Evolutionary conservation across 2,329 filamentous ascomycete species (phyloP).

Genomic region (Colletotrichum sidae): DNA sequence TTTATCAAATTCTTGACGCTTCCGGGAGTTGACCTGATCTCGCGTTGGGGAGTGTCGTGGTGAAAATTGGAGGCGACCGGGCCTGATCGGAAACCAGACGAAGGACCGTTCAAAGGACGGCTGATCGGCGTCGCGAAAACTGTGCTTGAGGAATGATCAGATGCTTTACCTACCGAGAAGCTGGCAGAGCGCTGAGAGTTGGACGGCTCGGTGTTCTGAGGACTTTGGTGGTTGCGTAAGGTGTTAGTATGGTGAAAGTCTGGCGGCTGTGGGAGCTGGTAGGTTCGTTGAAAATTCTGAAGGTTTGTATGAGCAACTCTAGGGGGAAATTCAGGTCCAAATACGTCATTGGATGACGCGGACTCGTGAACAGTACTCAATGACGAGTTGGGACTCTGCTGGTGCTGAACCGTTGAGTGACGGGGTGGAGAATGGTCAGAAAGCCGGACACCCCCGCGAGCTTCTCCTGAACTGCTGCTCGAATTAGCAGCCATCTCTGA

Average conservation of each 20-base stretch:
- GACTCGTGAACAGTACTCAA: slow-evolving; percentile 20
- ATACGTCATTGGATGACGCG: slow-evolving; percentile 28
- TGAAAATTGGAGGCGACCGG: background rate
- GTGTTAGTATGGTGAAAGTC: slow-evolving; percentile 15
- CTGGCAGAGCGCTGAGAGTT: background rate
- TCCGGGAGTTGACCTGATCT: background rate
- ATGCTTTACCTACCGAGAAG: slow-evolving; percentile 18
- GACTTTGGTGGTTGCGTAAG: slow-evolving; percentile 4
- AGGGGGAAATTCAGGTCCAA: slow-evolving; percentile 15
- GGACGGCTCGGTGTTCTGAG: background rate
- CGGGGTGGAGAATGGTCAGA: slow-evolving; percentile 27
- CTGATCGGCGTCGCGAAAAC: slow-evolving; percentile 17
- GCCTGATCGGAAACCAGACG: slow-evolving; percentile 22
- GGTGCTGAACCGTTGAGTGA: background rate
- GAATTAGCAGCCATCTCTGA: slow-evolving; percentile 14
- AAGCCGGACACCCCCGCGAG: slow-evolving; percentile 28
- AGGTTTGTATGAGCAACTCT: slow-evolving; percentile 3
- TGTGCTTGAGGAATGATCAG: slow-evolving; percentile 12
- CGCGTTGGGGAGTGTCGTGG: slow-evolving; percentile 9
- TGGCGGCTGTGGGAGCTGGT: slow-evolving; percentile 26
- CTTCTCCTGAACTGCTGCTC: slow-evolving; percentile 19
- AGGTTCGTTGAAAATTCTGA: slow-evolving; percentile 5
- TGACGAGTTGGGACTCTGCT: slow-evolving; percentile 21
- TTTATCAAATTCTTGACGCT: slow-evolving; percentile 13
- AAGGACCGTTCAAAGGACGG: slow-evolving; percentile 15